Evolutionary conservation across 768 basidiomycete species (phyloP).

Genomic region (Suillus americanus): DNA sequence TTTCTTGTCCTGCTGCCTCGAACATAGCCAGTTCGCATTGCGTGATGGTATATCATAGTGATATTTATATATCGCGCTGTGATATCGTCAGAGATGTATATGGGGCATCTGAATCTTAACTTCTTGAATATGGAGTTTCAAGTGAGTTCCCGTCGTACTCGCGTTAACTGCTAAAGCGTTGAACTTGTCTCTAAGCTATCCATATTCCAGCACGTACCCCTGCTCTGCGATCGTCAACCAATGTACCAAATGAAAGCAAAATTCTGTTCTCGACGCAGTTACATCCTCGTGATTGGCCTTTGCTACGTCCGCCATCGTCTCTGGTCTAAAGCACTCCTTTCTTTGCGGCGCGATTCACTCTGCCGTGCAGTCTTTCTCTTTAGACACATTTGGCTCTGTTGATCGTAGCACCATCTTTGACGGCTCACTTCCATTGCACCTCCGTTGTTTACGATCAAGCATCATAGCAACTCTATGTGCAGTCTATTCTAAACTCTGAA

Average conservation of each 20-base stretch:
- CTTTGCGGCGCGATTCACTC: slow-evolving; percentile 46
- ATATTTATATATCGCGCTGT: no score
- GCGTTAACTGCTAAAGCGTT: not conserved
- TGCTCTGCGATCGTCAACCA: slow-evolving; percentile 6
- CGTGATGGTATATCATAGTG: no score
- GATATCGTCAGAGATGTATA: slow-evolving; percentile 8
- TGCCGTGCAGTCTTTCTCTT: slow-evolving; percentile 44
- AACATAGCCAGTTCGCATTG: no score
- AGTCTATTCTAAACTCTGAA: slow-evolving; percentile 45
- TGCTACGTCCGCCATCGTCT: slow-evolving; percentile 33
- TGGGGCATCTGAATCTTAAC: not conserved
- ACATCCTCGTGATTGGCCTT: slow-evolving; percentile 38
- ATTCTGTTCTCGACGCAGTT: slow-evolving; percentile 35
- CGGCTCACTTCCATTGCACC: slow-evolving; percentile 21
- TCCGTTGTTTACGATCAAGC: slow-evolving; percentile 27
- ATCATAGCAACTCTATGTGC: slow-evolving; percentile 44
- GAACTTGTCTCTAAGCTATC: slow-evolving; percentile 9
- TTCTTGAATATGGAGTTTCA: slow-evolving; percentile 11
- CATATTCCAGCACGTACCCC: no score
- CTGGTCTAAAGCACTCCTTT: slow-evolving; percentile 35
- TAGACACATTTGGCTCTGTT: slow-evolving; percentile 29
- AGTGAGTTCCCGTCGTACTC: slow-evolving; percentile 6
- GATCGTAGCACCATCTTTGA: not conserved
- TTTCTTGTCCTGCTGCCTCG: no score
- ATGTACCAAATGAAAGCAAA: not conserved